These are phyloP conservation scores for Friedmanniomyces endolithicus DNA, from an alignment of 495 filamentous ascomycete genomes.

Conservation along the genomic window DNA sequence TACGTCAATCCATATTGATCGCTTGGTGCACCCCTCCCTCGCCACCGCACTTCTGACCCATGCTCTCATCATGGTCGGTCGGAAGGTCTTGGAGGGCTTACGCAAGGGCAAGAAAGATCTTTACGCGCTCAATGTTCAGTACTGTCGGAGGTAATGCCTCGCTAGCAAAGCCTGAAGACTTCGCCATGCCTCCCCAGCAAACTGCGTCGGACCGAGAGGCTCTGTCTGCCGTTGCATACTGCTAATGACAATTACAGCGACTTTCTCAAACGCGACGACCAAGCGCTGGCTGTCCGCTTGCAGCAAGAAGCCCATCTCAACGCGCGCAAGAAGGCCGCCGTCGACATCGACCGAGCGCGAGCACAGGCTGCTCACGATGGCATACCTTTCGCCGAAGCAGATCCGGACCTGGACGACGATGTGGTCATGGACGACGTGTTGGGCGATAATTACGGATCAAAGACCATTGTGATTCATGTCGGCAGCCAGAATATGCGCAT, in stretches of 20 bases:
- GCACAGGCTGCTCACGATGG: conserved; percentile 49
- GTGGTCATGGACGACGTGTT: conserved; percentile 41
- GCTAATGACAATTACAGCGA: conserved; percentile 44
- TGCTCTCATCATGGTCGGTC: conserved; percentile 12
- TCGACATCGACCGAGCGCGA: conserved; percentile 73
- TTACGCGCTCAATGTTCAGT: conserved; percentile 21
- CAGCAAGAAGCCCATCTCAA: conserved; percentile 73
- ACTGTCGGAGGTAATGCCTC: conserved; percentile 16
- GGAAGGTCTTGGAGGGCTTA: conserved; percentile 14
- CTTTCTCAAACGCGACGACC: conserved; percentile 95
- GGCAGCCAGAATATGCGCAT: conserved; percentile 95
- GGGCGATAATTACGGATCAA: conserved; percentile 49
- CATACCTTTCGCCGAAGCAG: conserved; percentile 36
- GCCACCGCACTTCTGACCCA: too few species aligned
- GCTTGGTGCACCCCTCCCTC: background rate
- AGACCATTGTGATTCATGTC: conserved; percentile 91
- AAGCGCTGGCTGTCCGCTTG: conserved; percentile 75
- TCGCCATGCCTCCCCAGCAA: background rate
- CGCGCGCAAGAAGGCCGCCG: conserved; percentile 65
- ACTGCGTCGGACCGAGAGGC: too few species aligned
- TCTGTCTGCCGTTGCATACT: background rate
- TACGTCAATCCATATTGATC: conserved; percentile 36
- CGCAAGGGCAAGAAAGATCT: conserved; percentile 19
- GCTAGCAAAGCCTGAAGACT: background rate
- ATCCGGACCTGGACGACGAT: conserved; percentile 47